Evolutionary conservation across 2,329 filamentous ascomycete genomes (phyloP), one percentile per base, ranked within the genome.

Genomic region (Atkinsonella hypoxylon): DNA sequence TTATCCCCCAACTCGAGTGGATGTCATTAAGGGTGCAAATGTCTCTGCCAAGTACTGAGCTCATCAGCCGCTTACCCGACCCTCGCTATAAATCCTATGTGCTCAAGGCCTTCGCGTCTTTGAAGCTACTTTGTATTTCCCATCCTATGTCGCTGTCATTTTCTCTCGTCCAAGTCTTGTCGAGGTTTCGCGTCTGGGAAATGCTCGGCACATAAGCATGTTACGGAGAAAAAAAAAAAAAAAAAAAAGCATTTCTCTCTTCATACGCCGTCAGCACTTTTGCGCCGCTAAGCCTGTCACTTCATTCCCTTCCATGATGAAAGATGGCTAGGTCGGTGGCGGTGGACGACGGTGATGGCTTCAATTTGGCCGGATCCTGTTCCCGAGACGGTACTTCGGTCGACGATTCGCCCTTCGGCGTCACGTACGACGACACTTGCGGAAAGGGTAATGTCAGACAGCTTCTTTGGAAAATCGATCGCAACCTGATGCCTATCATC

Each of bases 401-500:
- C 18, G 46, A 7, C 34, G 41, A 45, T 2, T 22, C 50, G 15
- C 41, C 50, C 18, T 18, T 30, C n/a, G 22, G 17, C 3, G 49
- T 47, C 15, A 31, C 12, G 22, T 40, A 55, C 1, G 55, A 57
- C 42, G 56, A 55, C 51, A 55, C 59, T 41, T 67, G 61, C n/a
- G 64, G 67, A 52, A 47, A 46, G 36, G 58, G 65, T 66, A 15
- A 79, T 71, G n/a, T 43, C n/a, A 77, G 70, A 55, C 69, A 65
- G 50, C 70, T 81, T 0, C 58, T 81, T 38, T 66, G 74, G 57
- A 76, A 76, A 63, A 67, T 78, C 55, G 74, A 81, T 61, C 64
- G 71, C 67, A 67, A 72, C 58, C 70, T 83, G 20, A 74, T 82
- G 43, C 79, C 79, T 1, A 76, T 81, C 61, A 72, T 82, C 54